Percentiles rank a stretch among this genome's conserved stretches.
Evolutionary conservation across 1,284 basidiomycete genomes (phyloP).

Genomic region (Flammula alnicola): DNA sequence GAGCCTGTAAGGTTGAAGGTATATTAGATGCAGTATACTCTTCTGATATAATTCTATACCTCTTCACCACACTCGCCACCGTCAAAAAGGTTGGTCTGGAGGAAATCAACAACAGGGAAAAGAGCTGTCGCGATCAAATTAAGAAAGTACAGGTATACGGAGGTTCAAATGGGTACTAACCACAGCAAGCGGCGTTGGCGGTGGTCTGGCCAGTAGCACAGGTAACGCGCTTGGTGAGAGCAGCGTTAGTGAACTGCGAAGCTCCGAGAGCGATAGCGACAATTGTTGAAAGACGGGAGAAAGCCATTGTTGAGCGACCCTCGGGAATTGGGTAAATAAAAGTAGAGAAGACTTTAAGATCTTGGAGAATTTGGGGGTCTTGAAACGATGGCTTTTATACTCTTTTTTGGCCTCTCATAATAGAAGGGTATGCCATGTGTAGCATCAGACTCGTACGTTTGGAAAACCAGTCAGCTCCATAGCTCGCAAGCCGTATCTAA

Average conservation of each 20-base stretch:
- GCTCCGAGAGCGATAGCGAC: slow-evolving; percentile 19
- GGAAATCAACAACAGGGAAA: slow-evolving; percentile 17
- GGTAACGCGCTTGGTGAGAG: slow-evolving; percentile 25
- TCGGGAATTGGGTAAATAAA: background rate
- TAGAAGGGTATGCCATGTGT: no score
- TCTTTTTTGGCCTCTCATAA: background rate
- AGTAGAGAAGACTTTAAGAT: slow-evolving; percentile 5
- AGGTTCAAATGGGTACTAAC: slow-evolving; percentile 2
- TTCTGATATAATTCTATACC: background rate
- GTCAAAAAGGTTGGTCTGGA: slow-evolving; percentile 20
- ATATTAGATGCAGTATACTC: no score
- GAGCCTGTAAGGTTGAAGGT: no score
- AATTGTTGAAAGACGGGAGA: slow-evolving; percentile 21
- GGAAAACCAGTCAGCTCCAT: no score
- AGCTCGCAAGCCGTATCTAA: no score
- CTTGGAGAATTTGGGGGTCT: background rate
- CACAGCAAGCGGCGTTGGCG: slow-evolving; percentile 43
- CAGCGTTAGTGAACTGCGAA: slow-evolving; percentile 20
- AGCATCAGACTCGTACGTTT: no score
- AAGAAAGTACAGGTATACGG: background rate
- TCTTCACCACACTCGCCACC: slow-evolving; percentile 21
- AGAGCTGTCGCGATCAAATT: background rate
- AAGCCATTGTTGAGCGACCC: slow-evolving; percentile 17
- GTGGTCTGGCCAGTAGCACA: slow-evolving; percentile 34
- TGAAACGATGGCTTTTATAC: background rate